These are phyloP conservation scores for Tylopilus microsporus DNA, from an alignment of 1,284 basidiomycete species.

Conservation along the genomic window DNA sequence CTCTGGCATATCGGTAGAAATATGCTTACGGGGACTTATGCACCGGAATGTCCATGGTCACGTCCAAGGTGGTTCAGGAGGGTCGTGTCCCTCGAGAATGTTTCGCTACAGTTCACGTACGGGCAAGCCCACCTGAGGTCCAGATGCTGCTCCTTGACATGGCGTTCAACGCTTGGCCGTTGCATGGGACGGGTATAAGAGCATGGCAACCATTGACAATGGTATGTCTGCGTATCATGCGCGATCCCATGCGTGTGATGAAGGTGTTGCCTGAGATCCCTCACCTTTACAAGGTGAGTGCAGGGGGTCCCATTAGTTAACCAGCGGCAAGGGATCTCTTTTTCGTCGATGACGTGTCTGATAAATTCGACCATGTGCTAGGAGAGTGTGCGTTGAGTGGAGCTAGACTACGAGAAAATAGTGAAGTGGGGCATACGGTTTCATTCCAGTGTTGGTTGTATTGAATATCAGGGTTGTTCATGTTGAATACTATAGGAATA, in stretches of 20 bases:
- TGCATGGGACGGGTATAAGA: conserved; percentile 6
- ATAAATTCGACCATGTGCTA: conserved; percentile 12
- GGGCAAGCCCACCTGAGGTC: conserved; percentile 12
- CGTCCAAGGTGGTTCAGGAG: conserved; percentile 4
- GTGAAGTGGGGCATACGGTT: no score
- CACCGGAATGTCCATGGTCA: not conserved
- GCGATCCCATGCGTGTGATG: conserved; percentile 8
- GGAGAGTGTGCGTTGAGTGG: no score
- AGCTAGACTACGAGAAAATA: no score
- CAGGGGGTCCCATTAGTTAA: no score
- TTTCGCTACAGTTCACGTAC: not conserved
- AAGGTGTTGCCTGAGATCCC: no score
- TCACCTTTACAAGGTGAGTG: no score
- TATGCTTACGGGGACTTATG: conserved; percentile 5
- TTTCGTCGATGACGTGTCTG: not conserved
- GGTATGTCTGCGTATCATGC: conserved; percentile 1
- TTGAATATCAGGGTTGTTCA: no score
- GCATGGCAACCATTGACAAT: conserved; percentile 10
- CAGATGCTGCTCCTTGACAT: conserved; percentile 14
- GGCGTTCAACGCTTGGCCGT: conserved; percentile 12
- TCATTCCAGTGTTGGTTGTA: no score
- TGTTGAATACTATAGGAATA: no score
- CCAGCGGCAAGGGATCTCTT: no score
- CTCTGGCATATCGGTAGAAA: not conserved
- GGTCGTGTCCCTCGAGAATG: conserved; percentile 8